These are phyloP conservation scores for Porphyra umbilicalis DNA, from an alignment of 31 red algal genomes.

Conservation along the genomic window DNA sequence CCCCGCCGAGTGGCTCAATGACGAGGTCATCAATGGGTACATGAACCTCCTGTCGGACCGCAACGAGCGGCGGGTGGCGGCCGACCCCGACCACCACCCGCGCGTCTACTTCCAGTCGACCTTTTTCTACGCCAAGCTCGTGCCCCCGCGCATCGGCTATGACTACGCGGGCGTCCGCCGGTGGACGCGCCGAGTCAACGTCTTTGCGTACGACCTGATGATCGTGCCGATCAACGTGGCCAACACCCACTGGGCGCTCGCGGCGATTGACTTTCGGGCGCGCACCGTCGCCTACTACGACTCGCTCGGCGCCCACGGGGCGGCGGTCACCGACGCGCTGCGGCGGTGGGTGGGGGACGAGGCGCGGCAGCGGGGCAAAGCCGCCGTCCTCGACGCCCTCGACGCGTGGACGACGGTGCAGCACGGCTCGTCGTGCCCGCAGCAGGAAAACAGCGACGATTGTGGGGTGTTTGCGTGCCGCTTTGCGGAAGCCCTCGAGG, in stretches of 20 bases:
- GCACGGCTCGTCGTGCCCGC: constrained; percentile 27
- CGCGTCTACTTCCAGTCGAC: constrained; percentile 47
- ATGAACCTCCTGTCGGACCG: constrained; percentile 48
- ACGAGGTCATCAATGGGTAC: constrained; percentile 85
- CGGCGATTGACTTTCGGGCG: constrained; percentile 54
- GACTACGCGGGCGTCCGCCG: constrained; percentile 73
- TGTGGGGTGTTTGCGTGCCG: constrained; percentile 90
- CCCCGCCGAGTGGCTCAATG: constrained; percentile 80
- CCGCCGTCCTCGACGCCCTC: constrained; percentile 5
- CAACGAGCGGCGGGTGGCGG: constrained; percentile 7
- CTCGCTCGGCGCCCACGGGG: constrained; percentile 46
- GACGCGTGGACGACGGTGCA: constrained; percentile 31
- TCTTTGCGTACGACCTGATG: constrained; percentile 66
- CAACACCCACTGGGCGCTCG: constrained; percentile 88
- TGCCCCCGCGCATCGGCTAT: constrained; percentile 32
- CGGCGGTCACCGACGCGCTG: constrained; percentile 46
- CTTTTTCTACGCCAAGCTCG: constrained; percentile 77
- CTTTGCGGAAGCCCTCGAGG: constrained; percentile 58
- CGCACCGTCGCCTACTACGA: constrained; percentile 59
- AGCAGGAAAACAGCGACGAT: constrained; percentile 79
- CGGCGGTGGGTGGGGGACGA: constrained; percentile 81
- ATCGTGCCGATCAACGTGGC: constrained; percentile 83
- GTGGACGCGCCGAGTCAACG: constrained; percentile 75
- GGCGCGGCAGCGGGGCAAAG: constrained; percentile 30
- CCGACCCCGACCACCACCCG: constrained; percentile 13